Percentiles rank a stretch among this genome's conserved stretches.
Evolutionary conservation across 2,329 filamentous ascomycete species (phyloP).

Genomic region (Lachnellula suecica): DNA sequence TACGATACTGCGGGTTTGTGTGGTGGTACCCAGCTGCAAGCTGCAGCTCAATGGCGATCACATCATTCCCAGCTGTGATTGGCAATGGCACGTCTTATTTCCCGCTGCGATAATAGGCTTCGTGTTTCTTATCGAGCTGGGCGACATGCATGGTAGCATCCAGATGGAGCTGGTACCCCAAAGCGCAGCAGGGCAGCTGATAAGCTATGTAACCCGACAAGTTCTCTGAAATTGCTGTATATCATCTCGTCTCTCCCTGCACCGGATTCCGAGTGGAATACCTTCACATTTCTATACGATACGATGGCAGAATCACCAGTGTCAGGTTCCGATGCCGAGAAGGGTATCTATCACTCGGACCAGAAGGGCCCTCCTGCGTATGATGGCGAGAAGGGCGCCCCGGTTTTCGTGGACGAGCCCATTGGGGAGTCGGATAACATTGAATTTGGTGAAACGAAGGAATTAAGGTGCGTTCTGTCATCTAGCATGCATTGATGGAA

Average conservation of each 20-base stretch:
- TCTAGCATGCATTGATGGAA: background rate
- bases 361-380: background rate
- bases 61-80: too few species aligned
- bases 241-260: background rate
- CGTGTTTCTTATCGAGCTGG: background rate
- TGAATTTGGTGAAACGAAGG: slow-evolving; percentile 19
- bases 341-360: slow-evolving; percentile 1
- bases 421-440: slow-evolving; percentile 1
- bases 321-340: slow-evolving; percentile 12
- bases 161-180: background rate
- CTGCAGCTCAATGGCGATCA: too few species aligned
- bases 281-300: background rate
- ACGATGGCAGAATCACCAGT: slow-evolving; percentile 15
- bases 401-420: slow-evolving; percentile 2
- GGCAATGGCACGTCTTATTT: background rate
- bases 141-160: background rate
- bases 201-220: background rate
- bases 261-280: background rate
- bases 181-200: background rate
- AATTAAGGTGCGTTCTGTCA: slow-evolving; percentile 14
- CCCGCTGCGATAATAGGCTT: background rate
- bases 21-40: too few species aligned
- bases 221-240: background rate
- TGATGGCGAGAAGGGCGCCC: slow-evolving; percentile 2
- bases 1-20: too few species aligned